These are phyloP conservation scores for Calonectria pauciramosa DNA, from an alignment of 2,329 filamentous ascomycete genomes.

Conservation along the genomic window DNA sequence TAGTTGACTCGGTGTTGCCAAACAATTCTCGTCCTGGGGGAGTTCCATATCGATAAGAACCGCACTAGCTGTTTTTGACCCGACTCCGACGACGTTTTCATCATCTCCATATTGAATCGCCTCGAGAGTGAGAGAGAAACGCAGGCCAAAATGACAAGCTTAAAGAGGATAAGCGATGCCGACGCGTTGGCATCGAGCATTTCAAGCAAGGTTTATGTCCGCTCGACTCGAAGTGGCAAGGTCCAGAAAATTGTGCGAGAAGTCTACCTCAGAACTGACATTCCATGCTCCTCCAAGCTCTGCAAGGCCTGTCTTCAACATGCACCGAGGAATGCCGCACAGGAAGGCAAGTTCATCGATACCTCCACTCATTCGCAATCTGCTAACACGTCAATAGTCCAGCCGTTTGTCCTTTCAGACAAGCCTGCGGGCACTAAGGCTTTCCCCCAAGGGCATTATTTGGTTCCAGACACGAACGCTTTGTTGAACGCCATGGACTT, in stretches of 20 bases:
- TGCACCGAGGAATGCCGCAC: slow-evolving; percentile 84
- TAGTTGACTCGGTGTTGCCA: background rate
- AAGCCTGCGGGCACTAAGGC: slow-evolving; percentile 86
- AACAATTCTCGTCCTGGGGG: background rate
- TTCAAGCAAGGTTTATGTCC: slow-evolving; percentile 95
- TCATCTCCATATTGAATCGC: slow-evolving; percentile 27
- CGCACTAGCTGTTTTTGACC: slow-evolving; percentile 43
- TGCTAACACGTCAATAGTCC: slow-evolving; percentile 63
- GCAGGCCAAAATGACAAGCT: slow-evolving; percentile 69
- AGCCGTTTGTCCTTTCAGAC: slow-evolving; percentile 89
- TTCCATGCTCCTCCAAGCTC: slow-evolving; percentile 94
- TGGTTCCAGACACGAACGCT: slow-evolving; percentile 96
- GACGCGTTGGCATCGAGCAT: slow-evolving; percentile 78
- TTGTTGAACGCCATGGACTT: slow-evolving; percentile 96
- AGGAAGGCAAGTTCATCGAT: slow-evolving; percentile 71
- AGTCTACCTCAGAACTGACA: slow-evolving; percentile 95
- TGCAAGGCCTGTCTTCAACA: slow-evolving; percentile 81
- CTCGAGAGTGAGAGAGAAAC: slow-evolving; percentile 11
- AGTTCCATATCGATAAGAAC: slow-evolving; percentile 49
- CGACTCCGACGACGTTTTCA: slow-evolving; percentile 39
- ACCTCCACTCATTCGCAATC: background rate
- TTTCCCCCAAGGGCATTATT: slow-evolving; percentile 91
- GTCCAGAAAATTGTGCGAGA: slow-evolving; percentile 99
- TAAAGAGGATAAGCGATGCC: slow-evolving; percentile 69
- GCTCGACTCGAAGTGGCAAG: slow-evolving; percentile 95